Conservation (phyloP, 1,139 yeast species). For the Zygoascus hellenicus region DNA sequence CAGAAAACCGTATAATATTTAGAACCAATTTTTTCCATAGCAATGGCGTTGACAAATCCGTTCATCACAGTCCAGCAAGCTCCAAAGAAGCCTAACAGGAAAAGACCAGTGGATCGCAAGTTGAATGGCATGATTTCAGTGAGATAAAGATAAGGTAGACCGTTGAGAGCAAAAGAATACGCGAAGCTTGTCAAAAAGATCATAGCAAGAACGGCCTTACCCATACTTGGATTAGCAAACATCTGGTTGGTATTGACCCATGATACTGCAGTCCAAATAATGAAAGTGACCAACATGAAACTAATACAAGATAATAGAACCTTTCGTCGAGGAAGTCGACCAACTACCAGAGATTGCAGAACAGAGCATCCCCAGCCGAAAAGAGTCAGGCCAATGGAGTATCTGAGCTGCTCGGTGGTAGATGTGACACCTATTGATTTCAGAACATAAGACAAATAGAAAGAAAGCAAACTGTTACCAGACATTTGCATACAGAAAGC, state of each 20-base stretch:
- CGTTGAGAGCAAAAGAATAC: conserved; percentile 21
- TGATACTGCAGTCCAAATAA: conserved; percentile 27
- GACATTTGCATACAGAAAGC: conserved; percentile 12
- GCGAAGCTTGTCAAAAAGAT: conserved; percentile 22
- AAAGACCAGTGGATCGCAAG: conserved; percentile 35
- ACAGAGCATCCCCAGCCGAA: conserved; percentile 85
- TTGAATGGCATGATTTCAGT: conserved; percentile 40
- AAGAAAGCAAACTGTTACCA: conserved; percentile 14
- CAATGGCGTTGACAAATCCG: conserved; percentile 40
- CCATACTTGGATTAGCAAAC: conserved; percentile 20
- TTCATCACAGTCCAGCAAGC: conserved; percentile 24
- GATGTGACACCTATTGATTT: conserved; percentile 12
- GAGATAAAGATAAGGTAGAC: conserved; percentile 26
- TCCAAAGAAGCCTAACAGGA: conserved; percentile 21
- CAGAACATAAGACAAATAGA: conserved; percentile 13
- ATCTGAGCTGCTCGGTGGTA: conserved; percentile 8
- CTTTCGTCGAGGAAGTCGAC: conserved; percentile 34
- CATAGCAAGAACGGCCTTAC: conserved; percentile 24
- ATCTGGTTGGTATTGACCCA: conserved; percentile 22
- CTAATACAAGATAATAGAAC: conserved; percentile 42
- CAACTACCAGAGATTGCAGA: conserved; percentile 40
- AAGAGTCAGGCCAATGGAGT: conserved; percentile 37
- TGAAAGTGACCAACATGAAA: conserved; percentile 21
- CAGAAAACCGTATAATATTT: conserved; percentile 33
- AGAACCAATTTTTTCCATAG: conserved; percentile 35